These are phyloP conservation scores for Acanthamoeba sp. DNA, from an alignment of 208 protist species.

Conservation along the genomic window DNA sequence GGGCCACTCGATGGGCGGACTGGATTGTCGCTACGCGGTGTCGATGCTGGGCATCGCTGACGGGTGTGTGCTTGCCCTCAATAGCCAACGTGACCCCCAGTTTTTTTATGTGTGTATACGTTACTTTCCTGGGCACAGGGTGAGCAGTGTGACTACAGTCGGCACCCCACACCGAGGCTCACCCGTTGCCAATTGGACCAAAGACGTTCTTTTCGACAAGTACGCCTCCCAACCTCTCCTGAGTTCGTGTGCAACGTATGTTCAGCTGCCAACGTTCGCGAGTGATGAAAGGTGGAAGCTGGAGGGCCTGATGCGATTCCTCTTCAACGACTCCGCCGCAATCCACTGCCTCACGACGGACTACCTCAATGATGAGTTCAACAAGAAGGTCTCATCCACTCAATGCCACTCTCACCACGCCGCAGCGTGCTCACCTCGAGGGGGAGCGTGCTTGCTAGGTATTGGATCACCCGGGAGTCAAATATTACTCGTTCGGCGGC, in stretches of 20 bases:
- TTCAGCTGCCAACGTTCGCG: neutral
- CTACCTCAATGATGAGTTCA: constrained; percentile 52
- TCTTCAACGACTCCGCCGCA: constrained; percentile 14
- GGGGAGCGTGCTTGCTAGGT: too few species aligned
- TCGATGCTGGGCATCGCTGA: constrained; percentile 23
- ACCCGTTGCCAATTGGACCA: constrained; percentile 19
- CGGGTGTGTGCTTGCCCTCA: neutral
- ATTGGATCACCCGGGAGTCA: constrained; percentile 48
- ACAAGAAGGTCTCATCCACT: neutral
- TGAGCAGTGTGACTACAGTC: constrained; percentile 66
- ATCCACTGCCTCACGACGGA: constrained; percentile 57
- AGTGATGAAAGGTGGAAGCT: neutral
- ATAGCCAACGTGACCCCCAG: neutral
- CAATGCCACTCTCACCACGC: too few species aligned
- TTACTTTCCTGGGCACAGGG: neutral
- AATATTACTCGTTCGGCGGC: constrained; percentile 74
- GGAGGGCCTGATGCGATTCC: constrained; percentile 33
- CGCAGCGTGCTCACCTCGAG: too few species aligned
- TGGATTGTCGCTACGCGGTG: constrained; percentile 55
- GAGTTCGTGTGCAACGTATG: neutral
- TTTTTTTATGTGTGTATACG: neutral
- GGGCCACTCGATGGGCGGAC: constrained; percentile 68
- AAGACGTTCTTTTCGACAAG: constrained; percentile 6
- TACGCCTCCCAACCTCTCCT: neutral
- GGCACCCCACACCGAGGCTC: constrained; percentile 67